Evolutionary conservation across 306 rosid species (phyloP), one percentile per base, ranked within the genome.

Genomic region (Casuarina glauca): DNA sequence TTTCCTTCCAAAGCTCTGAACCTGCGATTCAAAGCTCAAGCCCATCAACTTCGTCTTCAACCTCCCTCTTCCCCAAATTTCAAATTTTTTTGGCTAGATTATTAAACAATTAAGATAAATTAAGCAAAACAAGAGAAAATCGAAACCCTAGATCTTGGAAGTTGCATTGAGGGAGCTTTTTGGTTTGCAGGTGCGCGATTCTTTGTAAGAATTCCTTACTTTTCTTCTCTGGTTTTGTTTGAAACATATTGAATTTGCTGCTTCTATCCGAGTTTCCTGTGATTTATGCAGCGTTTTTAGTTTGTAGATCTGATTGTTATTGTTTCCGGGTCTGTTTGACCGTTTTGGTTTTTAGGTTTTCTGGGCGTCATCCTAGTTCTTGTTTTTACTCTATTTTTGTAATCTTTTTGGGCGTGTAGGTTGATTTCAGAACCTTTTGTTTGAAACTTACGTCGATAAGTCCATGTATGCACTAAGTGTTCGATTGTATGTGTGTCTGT

Each of bases 31-130:
- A 32, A 61, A 54, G 10, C 75, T 48, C 83, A 79, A 85, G 89
- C 89, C 89, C 89, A 79, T 79, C 76, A 79, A 79, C 89, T 63
- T 77, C 80, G 54, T 77, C 83, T 77, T 73, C 84, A n/a, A 61
- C 80, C 80, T 74, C 77, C 43, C 53, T 41, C 74, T 38, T 17
- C 74, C 66, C 26, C 26, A 9, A n/a, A 12, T 58, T 75, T 74
- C 70, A 74, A 60, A 68, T 36, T 46, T 68, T 70, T 36, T 16
- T 17, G 12, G 5, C 3, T 13, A 63, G 39, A 63, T 36, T 63
- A 9, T 48, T 48, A 9, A 12, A 48, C 51, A 48, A 9, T 2
- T 12, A 38, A 41, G n/a, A 63, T 15, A 11, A 26, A 20, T 9
- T n/a, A 12, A 52, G 35, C n/a, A 72, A 83, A 45, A 46, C 13